phyloP scores from a whole-genome alignment of 148 eudicot species.

The Polygonum maritimum region DNA sequence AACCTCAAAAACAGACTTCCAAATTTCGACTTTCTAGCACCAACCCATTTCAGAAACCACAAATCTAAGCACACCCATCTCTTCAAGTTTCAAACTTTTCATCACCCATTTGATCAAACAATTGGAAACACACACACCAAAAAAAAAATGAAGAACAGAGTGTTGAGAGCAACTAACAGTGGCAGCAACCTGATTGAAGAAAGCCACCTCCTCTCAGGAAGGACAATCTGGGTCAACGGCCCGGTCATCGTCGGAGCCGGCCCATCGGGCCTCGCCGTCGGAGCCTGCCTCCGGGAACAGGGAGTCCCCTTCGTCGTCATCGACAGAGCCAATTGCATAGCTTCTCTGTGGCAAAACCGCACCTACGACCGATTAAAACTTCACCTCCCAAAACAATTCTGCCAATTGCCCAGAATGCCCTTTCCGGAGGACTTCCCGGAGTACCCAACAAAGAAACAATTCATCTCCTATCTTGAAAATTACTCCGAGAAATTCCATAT shows the following conservation, averaged over 20 bases:
- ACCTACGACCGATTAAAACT: constrained; percentile 24
- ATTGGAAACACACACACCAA: not conserved
- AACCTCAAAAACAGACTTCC: not conserved
- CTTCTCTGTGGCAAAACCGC: constrained; percentile 27
- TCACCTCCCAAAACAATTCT: constrained; percentile 26
- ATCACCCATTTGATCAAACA: not conserved
- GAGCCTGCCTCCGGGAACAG: constrained; percentile 22
- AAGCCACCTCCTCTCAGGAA: constrained; percentile 3
- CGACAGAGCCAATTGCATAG: constrained; percentile 26
- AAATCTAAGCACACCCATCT: not conserved
- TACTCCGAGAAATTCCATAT: constrained; percentile 19
- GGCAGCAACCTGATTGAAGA: not conserved
- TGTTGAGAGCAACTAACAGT: not conserved
- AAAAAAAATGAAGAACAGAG: not conserved
- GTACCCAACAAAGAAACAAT: constrained; percentile 24
- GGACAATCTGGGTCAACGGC: constrained; percentile 20
- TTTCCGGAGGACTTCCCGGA: constrained; percentile 25
- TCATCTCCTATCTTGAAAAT: constrained; percentile 18
- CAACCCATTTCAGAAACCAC: not conserved
- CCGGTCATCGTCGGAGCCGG: constrained; percentile 28
- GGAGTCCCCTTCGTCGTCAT: constrained; percentile 23
- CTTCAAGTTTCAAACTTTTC: not conserved
- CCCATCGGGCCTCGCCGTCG: constrained; percentile 25
- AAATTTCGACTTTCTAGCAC: not conserved
- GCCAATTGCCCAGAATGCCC: constrained; percentile 22